Evolutionary conservation across 2,329 filamentous ascomycete genomes (phyloP), one percentile per base, ranked within the genome.

Genomic region (Atkinsonella hypoxylon): DNA sequence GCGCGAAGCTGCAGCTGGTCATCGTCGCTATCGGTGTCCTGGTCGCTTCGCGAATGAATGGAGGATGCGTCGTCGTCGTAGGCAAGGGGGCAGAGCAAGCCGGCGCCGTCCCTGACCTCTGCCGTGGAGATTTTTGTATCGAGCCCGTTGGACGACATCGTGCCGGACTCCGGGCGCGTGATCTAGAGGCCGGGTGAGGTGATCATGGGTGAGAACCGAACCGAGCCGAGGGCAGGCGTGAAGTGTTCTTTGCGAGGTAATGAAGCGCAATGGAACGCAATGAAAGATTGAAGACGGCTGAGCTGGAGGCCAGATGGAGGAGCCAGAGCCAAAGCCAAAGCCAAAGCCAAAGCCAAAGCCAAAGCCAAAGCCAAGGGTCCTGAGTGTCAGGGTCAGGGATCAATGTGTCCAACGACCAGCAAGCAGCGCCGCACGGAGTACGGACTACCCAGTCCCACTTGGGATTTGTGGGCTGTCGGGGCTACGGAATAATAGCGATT

Each of bases 11-110:
- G 70, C 49, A 87, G 73, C 59, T 86, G 74, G 63, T 89, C 83
- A 64, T 89, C 85, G 57, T 88, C 84, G 67, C 81, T 86, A 62
- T 89, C 85, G 51, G 81, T 84, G 61, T 88, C 84, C 63, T 87
- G 83, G 60, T 86, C 83, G 69, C 77, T 82, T 55, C 78, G 77
- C 59, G 76, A 81, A 59, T 82, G 77, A 41, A 87, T 68, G 7
- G 83, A 86, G 12, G 78, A 70, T 49, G 81, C 82, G 64, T 88
- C 85, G 59, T 82, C 81, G 57, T 87, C 83, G 70, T 85, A 84
- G 45, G 72, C 75, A 54, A 71, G 66, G 40, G 82, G 81, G 12
- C 81, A 83, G 45, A 87, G 77, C 45, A 85, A 73, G 44, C 74
- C 76, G 47, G 58, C 57, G 51, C 63, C 61, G 56, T 69, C 66